phyloP scores from a whole-genome alignment of 192 early-diverging fungal genomes.

The Dispira simplex region DNA sequence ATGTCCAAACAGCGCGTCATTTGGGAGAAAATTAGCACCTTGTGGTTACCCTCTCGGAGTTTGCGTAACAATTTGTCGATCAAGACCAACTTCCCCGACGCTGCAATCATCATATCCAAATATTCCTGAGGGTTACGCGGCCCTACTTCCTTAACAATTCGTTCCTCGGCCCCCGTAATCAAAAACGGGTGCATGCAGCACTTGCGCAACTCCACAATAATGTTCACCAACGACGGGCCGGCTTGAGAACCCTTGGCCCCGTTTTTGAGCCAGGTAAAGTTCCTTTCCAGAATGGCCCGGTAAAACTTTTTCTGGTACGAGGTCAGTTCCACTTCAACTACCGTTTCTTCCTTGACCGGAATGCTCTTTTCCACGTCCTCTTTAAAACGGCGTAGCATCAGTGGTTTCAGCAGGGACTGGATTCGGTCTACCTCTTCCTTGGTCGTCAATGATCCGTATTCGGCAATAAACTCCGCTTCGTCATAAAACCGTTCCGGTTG shows the following conservation, averaged over 20 bases:
- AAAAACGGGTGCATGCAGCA: constrained; percentile 83
- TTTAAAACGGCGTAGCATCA: constrained; percentile 76
- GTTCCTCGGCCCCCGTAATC: constrained; percentile 59
- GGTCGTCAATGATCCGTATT: constrained; percentile 52
- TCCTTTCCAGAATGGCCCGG: constrained; percentile 65
- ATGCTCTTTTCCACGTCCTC: constrained; percentile 82
- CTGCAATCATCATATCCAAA: constrained; percentile 52
- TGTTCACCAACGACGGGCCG: constrained; percentile 62
- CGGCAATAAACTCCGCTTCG: constrained; percentile 45
- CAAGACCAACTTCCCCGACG: constrained; percentile 68
- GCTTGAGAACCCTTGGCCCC: constrained; percentile 41
- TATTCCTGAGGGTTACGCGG: constrained; percentile 39
- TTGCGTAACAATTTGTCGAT: constrained; percentile 70
- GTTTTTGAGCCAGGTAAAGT: constrained; percentile 69
- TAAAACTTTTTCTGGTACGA: constrained; percentile 76
- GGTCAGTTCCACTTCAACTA: constrained; percentile 77
- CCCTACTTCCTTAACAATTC: constrained; percentile 46
- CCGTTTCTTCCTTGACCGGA: constrained; percentile 82
- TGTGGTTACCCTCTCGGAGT: constrained; percentile 57
- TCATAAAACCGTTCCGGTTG: constrained; percentile 57
- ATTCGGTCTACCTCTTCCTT: constrained; percentile 65
- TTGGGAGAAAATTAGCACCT: constrained; percentile 80
- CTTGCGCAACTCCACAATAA: constrained; percentile 82
- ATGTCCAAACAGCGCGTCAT: constrained; percentile 73
- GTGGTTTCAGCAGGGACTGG: constrained; percentile 59